Evolutionary conservation across 805 yeast species (phyloP), one percentile per base, ranked within the genome.

Genomic region (Jamesozyma hellenica): DNA sequence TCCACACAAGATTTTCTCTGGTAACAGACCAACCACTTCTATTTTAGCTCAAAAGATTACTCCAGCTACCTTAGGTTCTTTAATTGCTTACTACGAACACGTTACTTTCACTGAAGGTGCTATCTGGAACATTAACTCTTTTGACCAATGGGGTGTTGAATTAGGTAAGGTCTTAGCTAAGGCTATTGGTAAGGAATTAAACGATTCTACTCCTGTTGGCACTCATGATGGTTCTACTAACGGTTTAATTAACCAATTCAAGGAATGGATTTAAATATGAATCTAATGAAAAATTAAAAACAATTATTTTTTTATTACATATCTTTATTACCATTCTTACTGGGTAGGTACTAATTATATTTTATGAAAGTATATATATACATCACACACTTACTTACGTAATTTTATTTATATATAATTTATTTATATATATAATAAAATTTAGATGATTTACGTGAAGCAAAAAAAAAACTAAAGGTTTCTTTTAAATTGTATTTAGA

Each of bases 111-210:
- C 88, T 43, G 98, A 92, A 71, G 98, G 98, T 70, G 98, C 98
- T 42, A 69, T 92, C 59, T 90, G 98, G 98, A 92, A 94, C 77
- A 88, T 92, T 72, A 92, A 92, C 79, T 90, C 97, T 15, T 92
- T 86, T 63, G 98, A 92, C 72, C 98, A 92, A 74, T 92, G 97
- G 95, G 98, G 98, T 68, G 98, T 92, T 58, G 98, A 92, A 72
- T 82, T 92, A 56, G 98, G 98, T 65, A 92, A 92, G 72, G 94
- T 82, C 39, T 77, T 92, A 61, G 98, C 98, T 61, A 92, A 92
- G 79, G 92, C 75, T 43, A 90, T 92, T 58, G 90, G 94, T 56
- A 75, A 75, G 55, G 96, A 92, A 70, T 78, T 92, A 60, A 83
- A 82, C 53, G 75, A 72, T 59, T 55, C 67, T 25, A 59, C 63